Base-by-base conservation (phyloP, 768 basidiomycete genomes). In the Amylocystis lapponica region DNA sequence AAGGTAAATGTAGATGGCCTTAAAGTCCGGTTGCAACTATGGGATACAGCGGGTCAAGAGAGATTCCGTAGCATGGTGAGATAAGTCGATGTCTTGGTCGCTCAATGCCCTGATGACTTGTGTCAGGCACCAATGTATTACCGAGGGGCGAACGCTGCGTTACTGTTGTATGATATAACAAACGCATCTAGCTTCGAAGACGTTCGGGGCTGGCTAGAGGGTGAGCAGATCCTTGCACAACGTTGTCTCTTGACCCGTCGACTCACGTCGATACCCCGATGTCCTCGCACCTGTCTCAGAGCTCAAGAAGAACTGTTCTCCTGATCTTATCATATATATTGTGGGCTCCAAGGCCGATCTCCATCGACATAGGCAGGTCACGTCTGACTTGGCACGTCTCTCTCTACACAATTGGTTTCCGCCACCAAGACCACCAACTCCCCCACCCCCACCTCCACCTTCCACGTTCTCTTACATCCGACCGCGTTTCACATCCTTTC, bases 1-100 rank as follows among this genome's bases (percentile, higher is more conserved):
- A 93, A 93, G 68, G 81, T 90, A 38, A 74, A 78, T 60, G 74
- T 94, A 51, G 81, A 91, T 52, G 89, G 87, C 43, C 72, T 87
- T 57, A 86, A 86, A 61, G 90, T 96, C 12, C 78, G 88, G 45
- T 69, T 91, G 43, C 88, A 91, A 64, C 71, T 91, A 45, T 91
- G 91, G 91, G 91, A 94, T 59, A 91, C 92, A 50, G 92, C 90
- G 41, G 91, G 91, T 23, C 91, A 94, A 73, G 91, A 93, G 71
- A 72, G 91, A 48, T 94, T 93, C 63, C 76, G 91, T 49, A 86
- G 84, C 59, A 89, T 93, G 86, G 87, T 87, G 48, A 32, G 79
- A 66, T 17, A 12, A 34, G 17, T 14, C 9, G 27, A 33, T 27
- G 32, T 45, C 20, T 29, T 31, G 36, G 6, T 46, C 30, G 3